These are phyloP conservation scores for Colletotrichum sp. DNA, from an alignment of 2,329 filamentous ascomycete genomes.

Conservation along the genomic window DNA sequence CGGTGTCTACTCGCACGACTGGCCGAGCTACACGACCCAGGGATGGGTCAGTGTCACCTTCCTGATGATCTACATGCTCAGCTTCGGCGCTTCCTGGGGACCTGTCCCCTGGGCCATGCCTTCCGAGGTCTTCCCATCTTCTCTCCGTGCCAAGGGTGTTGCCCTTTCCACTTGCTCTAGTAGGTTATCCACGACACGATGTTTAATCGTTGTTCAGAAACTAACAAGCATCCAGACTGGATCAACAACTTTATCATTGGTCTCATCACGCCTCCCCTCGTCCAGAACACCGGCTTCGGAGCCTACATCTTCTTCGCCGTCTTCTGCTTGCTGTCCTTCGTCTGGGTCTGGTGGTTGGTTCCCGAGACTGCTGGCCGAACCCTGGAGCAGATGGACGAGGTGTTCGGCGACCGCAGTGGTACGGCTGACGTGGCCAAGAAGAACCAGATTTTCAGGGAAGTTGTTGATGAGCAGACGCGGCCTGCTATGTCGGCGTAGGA, in stretches of 20 bases:
- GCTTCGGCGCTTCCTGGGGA: conserved; percentile 65
- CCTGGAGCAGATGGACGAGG: conserved; percentile 39
- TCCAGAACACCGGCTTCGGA: conserved; percentile 45
- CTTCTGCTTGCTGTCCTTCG: conserved; percentile 26
- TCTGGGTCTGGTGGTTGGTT: conserved; percentile 30
- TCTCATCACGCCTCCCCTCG: conserved; percentile 51
- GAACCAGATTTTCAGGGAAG: conserved; percentile 12
- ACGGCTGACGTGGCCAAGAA: conserved; percentile 22
- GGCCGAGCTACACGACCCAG: conserved; percentile 48
- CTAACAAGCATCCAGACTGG: conserved; percentile 26
- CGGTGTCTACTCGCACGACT: conserved; percentile 52
- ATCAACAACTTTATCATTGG: conserved; percentile 47
- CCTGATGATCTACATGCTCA: conserved; percentile 49
- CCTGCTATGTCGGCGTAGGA: not conserved
- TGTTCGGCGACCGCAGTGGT: conserved; percentile 33
- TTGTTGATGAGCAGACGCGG: conserved; percentile 2
- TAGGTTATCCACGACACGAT: conserved; percentile 1
- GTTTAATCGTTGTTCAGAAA: too few species aligned
- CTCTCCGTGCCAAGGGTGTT: conserved; percentile 32
- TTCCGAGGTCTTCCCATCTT: conserved; percentile 43
- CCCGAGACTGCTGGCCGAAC: conserved; percentile 37
- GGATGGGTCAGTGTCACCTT: conserved; percentile 60
- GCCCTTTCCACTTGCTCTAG: conserved; percentile 32
- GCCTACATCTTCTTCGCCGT: conserved; percentile 43
- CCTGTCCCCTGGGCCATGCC: conserved; percentile 47